Base-by-base conservation (phyloP, 306 rosid genomes). In the Castanea mollissima region DNA sequence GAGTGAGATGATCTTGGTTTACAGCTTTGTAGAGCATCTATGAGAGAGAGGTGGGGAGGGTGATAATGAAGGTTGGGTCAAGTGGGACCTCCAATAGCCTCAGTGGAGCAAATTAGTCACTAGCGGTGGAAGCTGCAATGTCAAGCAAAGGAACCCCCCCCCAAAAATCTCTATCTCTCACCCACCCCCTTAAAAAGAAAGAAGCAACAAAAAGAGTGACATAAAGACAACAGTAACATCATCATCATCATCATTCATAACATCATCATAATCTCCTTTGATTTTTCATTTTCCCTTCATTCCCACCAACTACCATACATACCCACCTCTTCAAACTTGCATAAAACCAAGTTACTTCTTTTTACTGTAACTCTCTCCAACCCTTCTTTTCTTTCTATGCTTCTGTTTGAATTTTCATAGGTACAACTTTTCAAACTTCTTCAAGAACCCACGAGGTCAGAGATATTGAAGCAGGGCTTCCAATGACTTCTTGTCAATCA, bases 101-200 rank as follows among this genome's bases (percentile, higher is more conserved):
- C n/a, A 80, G 85, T 87, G 89, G 90, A 85, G 80, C 76, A 72
- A 87, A 62, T 78, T 29, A 82, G 69, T 78, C 84, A 81, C 57
- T 65, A 55, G 76, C 75, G 84, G 85, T 88, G 94, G 90, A 92
- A 85, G 86, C 84, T 90, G 90, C 83, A 81, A 81, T 84, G 88
- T 83, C 89, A 88, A 85, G 89, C 89, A 88, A 89, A 80, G 84
- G 77, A 84, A 83, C 55, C 59, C 41, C 63, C 41, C 63, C 27
- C 59, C 49, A 44, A 76, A 79, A 79, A 79, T 79, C 88, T 51
- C 84, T 1, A 31, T 78, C 84, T 80, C 85, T 81, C 85, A 83
- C 90, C 87, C 82, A 83, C 87, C 75, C 86, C 79, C 80, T 60
- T 55, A 71, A 60, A 60, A 67, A 32, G 73, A 79, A 60, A 60